Conservation (phyloP, 2,329 filamentous ascomycete species). For the Fusarium sp. region DNA sequence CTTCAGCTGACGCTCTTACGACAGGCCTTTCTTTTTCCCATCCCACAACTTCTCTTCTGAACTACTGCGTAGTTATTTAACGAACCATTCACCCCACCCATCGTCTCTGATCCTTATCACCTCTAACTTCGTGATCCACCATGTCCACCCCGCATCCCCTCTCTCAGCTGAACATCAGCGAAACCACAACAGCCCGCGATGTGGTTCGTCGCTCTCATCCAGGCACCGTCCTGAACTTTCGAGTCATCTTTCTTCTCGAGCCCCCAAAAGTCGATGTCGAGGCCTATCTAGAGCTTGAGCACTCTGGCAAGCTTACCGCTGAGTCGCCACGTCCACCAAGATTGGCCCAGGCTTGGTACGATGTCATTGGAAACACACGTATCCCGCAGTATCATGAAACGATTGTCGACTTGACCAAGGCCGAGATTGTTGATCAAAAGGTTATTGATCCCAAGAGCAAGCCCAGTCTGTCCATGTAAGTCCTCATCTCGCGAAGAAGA, state of each 20-base stretch:
- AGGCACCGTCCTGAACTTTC: conserved; percentile 55
- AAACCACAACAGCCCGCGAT: conserved; percentile 51
- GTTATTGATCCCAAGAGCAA: conserved; percentile 46
- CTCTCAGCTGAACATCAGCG: conserved; percentile 44
- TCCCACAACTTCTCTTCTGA: neutral
- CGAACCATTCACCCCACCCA: neutral
- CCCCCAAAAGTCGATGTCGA: conserved; percentile 62
- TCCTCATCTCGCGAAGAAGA: neutral
- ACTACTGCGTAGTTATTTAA: neutral
- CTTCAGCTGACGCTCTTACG: neutral
- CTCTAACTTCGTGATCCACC: conserved; percentile 17
- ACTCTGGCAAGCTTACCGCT: conserved; percentile 48
- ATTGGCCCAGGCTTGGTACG: conserved; percentile 56
- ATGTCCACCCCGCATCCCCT: conserved; percentile 47
- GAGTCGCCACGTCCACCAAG: conserved; percentile 48
- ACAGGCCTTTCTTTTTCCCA: neutral
- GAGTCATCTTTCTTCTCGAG: conserved; percentile 63
- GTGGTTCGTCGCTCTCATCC: conserved; percentile 47
- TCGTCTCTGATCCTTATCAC: neutral
- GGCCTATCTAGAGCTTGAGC: conserved; percentile 59
- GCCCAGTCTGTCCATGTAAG: conserved; percentile 48
- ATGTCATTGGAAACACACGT: conserved; percentile 45
- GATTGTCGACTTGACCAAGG: conserved; percentile 48
- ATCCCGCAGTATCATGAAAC: conserved; percentile 50
- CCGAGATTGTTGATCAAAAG: conserved; percentile 41